Conservation (phyloP, 345 rosid species). For the Excoecaria cochinchinensis region DNA sequence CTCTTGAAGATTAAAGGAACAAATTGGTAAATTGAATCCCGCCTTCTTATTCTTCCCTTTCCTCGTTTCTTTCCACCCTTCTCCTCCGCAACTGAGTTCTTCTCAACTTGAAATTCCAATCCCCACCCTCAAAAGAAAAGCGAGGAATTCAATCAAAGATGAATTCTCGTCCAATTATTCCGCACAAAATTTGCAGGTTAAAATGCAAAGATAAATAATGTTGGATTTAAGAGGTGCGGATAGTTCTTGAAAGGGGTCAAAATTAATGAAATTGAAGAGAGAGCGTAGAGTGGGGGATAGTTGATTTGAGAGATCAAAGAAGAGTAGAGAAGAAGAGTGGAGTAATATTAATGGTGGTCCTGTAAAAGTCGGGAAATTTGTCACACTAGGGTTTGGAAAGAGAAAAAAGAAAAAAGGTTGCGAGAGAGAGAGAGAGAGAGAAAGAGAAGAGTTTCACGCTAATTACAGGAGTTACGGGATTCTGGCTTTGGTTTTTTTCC, state of each 20-base stretch:
- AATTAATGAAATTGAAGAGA: not conserved
- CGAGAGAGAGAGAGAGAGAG: not conserved
- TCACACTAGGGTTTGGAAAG: slow-evolving; percentile 10
- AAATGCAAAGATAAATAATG: not conserved
- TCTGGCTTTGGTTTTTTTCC: not conserved
- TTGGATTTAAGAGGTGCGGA: not conserved
- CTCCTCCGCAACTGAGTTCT: not conserved
- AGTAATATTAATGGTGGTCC: not conserved
- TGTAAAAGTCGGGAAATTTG: not conserved
- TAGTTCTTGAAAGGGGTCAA: not conserved
- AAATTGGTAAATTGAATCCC: not conserved
- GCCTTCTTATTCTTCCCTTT: not conserved
- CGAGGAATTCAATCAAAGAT: not conserved
- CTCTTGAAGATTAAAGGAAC: slow-evolving; percentile 2
- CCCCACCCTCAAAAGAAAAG: not conserved
- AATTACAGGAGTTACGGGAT: not conserved
- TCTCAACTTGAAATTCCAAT: not conserved
- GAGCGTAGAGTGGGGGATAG: not conserved
- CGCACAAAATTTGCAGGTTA: not conserved
- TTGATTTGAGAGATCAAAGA: slow-evolving; percentile 7
- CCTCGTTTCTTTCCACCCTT: not conserved
- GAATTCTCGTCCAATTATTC: not conserved
- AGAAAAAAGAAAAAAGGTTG: too few species aligned
- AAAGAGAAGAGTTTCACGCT: not conserved
- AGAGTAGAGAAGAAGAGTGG: not conserved